phyloP scores from a whole-genome alignment of 306 rosid species.

The Castanospermum australe region DNA sequence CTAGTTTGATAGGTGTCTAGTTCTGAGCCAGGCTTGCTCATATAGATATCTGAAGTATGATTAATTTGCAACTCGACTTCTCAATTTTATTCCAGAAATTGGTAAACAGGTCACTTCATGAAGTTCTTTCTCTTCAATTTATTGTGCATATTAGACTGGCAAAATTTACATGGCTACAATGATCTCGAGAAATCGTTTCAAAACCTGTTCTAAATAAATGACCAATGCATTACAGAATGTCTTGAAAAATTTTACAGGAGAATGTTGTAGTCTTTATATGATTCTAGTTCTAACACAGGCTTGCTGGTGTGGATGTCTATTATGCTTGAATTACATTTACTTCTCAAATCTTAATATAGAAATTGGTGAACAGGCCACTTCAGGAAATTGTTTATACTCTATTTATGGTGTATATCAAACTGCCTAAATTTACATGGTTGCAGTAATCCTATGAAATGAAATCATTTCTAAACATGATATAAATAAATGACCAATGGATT shows the following conservation, averaged over 20 bases:
- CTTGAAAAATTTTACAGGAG: too few relatives aligned
- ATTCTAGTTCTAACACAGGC: too few relatives aligned
- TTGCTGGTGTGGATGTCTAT: too few relatives aligned
- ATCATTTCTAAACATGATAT: background rate
- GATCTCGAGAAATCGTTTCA: background rate
- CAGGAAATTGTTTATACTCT: too few relatives aligned
- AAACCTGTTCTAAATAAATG: background rate
- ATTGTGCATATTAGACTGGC: background rate
- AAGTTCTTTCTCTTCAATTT: background rate
- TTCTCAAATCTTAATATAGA: too few relatives aligned
- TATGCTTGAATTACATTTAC: too few relatives aligned
- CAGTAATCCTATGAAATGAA: background rate
- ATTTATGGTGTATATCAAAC: background rate
- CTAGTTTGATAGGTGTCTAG: background rate
- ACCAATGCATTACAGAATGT: background rate
- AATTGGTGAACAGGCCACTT: too few relatives aligned
- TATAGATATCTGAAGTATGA: background rate
- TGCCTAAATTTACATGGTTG: background rate
- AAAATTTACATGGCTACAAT: background rate
- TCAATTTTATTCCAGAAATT: background rate
- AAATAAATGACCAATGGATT: background rate
- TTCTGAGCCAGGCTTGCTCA: background rate
- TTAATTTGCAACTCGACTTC: background rate
- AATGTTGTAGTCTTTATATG: too few relatives aligned
- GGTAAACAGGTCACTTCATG: background rate